Evolutionary conservation across 331 rosid species (phyloP), one percentile per base, ranked within the genome.

Genomic region (Malus hybrid): DNA sequence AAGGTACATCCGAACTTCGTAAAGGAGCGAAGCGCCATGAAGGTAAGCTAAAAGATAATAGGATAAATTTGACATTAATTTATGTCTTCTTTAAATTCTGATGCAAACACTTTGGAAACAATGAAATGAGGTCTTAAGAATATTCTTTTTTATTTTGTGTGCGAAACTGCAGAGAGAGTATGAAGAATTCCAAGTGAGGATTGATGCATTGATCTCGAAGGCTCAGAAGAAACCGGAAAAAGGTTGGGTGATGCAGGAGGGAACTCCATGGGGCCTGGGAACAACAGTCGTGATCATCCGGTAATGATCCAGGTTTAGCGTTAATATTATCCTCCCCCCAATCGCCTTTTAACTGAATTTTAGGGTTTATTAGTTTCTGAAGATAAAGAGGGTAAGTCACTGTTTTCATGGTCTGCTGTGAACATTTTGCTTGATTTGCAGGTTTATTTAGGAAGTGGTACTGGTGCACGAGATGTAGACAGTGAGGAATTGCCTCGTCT

Each of bases 241-340:
- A 18, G 97, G 97, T 50, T 93, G 96, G 97, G 90, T 93, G 50
- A 87, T 91, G 93, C 92, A 88, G 83, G 96, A 93, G 78, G 96
- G 98, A 57, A 91, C 90, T 6, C 97, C 97, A 22, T 93, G 24
- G 24, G 98, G 98, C 96, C 98, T 2, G 97, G 98, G 71, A 91
- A 87, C 75, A 79, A 87, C 79, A 80, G 88, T 29, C 90, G 91
- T 16, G 92, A 91, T 88, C 98, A 93, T 87, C 96, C 98, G 2
- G 97, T 91, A 78, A 93, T 93, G 96, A 83, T 91, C 83, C 98
- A 93, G 96, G 98, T 93, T 75, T 61, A 20, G 56, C 29, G 52
- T 54, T 59, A 0, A 59, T 4, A 48, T 50, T 29, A 50, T 42
- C 71, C 74, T 32, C 39, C 9, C 39, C 39, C 39, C 8, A 36